Percentiles rank a stretch among this genome's conserved stretches.
Conservation (phyloP, 2,329 filamentous ascomycete species). For the Blumeriella jaapii region DNA sequence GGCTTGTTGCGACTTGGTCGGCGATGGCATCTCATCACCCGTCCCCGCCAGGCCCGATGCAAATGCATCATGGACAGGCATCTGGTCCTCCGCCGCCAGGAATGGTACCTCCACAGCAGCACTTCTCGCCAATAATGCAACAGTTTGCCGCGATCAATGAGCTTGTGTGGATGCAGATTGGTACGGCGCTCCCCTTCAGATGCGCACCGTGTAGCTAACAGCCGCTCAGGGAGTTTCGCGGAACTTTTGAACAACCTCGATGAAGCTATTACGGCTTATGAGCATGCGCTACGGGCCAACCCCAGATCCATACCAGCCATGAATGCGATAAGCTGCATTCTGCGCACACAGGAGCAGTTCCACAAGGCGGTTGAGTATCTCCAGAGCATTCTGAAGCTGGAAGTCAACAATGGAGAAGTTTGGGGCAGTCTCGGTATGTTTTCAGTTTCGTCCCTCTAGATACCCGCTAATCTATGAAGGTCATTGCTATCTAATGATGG, state of each 20-base stretch:
- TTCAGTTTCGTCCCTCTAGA: neutral
- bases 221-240: constrained; percentile 58
- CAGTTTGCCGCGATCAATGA: constrained; percentile 74
- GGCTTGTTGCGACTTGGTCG: neutral
- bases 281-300: constrained; percentile 80
- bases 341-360: constrained; percentile 87
- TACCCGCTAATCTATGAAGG: constrained; percentile 38
- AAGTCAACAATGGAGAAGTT: constrained; percentile 81
- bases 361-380: constrained; percentile 89
- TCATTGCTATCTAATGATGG: constrained; percentile 99
- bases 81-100: constrained; percentile 22
- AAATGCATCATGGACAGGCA: constrained; percentile 27
- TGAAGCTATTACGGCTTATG: constrained; percentile 81
- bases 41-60: constrained; percentile 45
- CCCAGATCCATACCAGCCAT: constrained; percentile 80
- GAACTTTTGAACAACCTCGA: constrained; percentile 83
- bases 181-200: constrained; percentile 39
- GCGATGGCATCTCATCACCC: constrained; percentile 27
- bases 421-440: constrained; percentile 84
- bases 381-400: constrained; percentile 80
- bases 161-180: constrained; percentile 82
- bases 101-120: constrained; percentile 20
- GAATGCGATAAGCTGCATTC: constrained; percentile 85
- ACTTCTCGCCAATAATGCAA: constrained; percentile 41
- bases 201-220: constrained; percentile 3